Base-by-base conservation (phyloP, 1,284 basidiomycete genomes). In the Ceratobasidium sp. region DNA sequence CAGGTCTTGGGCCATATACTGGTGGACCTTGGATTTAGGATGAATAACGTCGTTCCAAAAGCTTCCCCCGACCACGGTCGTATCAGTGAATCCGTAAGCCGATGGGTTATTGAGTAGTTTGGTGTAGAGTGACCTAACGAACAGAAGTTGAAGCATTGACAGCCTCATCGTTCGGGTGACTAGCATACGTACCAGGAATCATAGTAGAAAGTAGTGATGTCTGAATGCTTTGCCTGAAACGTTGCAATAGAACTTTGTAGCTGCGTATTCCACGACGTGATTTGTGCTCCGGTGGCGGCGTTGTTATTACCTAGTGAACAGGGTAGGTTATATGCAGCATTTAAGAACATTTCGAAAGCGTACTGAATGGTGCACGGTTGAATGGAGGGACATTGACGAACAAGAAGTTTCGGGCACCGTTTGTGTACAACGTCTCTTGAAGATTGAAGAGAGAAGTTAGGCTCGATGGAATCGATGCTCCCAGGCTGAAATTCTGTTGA, bases 11-110 rank as follows among this genome's bases (percentile, higher is more conserved):
- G 69, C 69, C 69, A 72, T 72, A 17, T 72, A 72, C 11, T 72
- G 56, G 22, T 72, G 69, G 41, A 72, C 69, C 29, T 60, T 72
- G 7, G 56, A 50, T 31, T 45, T 59, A 1, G 69, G 69, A 24
- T 72, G 69, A 47, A 72, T 72, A 17, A 56, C 60, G 14, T 72
- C 69, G 29, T 60, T 60, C 69, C 69, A 72, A 47, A 72, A 72
- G 17, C 57, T 60, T 3, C 66, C 69, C 22, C 69, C 69, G 6
- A 56, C 60, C 44, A 29, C 48, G n/a, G 44, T 60, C 2, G 60
- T 45, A 51, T 72, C 69, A 8, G 69, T 72, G 45, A 72, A 72
- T 14, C 69, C 69, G 24, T 72, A 72, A n/a, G 56, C 29, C 19
- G 56, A 45, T 17, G 69, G 69, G 27, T 31, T 62, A n/a, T 72